Conservation (phyloP, 495 filamentous ascomycete species). For the Staphylotrichum tortipilum region DNA sequence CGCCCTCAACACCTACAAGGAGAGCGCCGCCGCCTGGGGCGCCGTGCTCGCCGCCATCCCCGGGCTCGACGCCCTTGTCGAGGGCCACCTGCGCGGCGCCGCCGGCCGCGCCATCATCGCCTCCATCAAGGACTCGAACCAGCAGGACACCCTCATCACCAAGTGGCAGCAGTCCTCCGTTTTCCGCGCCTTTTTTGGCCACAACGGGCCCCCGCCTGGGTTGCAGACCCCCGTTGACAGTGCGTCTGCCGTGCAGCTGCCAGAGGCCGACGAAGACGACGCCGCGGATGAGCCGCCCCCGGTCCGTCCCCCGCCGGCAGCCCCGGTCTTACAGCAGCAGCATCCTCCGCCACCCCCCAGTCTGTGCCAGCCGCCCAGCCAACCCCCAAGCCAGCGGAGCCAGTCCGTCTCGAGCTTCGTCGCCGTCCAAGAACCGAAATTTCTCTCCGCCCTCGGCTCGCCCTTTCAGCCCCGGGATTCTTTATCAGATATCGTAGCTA, state of each 20-base stretch:
- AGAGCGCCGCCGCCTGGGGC: slow-evolving; percentile 33
- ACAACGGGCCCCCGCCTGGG: slow-evolving; percentile 16
- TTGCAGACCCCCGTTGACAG: neutral
- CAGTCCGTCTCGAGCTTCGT: slow-evolving; percentile 7
- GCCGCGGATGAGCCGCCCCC: slow-evolving; percentile 4
- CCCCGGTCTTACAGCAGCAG: slow-evolving; percentile 3
- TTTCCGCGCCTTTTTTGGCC: slow-evolving; percentile 28
- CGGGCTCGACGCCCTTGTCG: slow-evolving; percentile 29
- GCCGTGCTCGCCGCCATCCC: slow-evolving; percentile 29
- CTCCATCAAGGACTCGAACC: slow-evolving; percentile 27
- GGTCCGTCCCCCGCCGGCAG: slow-evolving; percentile 12
- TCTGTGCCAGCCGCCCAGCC: no score
- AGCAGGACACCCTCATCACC: slow-evolving; percentile 26
- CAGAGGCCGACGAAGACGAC: slow-evolving; percentile 13
- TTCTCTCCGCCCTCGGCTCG: neutral
- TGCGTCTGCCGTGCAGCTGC: neutral
- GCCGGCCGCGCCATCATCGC: slow-evolving; percentile 19
- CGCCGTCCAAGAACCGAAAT: neutral
- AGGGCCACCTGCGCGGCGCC: slow-evolving; percentile 23
- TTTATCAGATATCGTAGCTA: slow-evolving; percentile 30
- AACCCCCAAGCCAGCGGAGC: slow-evolving; percentile 6
- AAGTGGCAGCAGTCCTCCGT: slow-evolving; percentile 29
- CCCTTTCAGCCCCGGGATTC: slow-evolving; percentile 10
- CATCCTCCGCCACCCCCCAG: neutral
- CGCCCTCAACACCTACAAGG: slow-evolving; percentile 33